phyloP scores from a whole-genome alignment of 305 asterid species.

The Vinca major region DNA sequence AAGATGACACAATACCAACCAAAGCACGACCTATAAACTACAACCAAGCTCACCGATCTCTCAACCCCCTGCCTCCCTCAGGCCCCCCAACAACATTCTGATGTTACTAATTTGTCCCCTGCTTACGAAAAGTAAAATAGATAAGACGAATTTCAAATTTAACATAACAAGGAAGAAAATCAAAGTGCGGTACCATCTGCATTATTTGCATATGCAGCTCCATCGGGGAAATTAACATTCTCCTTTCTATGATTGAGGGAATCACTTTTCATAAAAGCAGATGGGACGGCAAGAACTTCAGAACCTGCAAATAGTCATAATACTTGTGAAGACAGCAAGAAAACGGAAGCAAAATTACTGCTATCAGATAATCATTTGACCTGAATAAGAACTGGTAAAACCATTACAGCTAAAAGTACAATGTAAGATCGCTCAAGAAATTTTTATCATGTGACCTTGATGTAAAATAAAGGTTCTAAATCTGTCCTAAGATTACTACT shows the following conservation, averaged over 20 bases:
- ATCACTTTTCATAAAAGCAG: background rate
- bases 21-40: background rate
- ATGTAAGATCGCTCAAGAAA: background rate
- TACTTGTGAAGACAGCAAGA: background rate
- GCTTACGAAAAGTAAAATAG: background rate
- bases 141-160: background rate
- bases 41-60: background rate
- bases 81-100: too few relatives aligned
- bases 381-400: background rate
- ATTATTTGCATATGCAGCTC: background rate
- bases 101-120: background rate
- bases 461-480: background rate
- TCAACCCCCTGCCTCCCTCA: too few relatives aligned
- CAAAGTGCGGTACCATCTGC: slow-evolving; percentile 7
- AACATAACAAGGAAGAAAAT: background rate
- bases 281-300: background rate
- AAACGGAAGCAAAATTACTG: background rate
- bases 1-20: too few relatives aligned
- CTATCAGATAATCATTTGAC: background rate
- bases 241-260: slow-evolving; percentile 1
- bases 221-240: background rate
- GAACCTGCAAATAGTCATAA: slow-evolving; percentile 7
- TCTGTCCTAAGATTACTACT: background rate
- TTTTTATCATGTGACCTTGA: background rate
- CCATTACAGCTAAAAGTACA: background rate